Percentiles rank a stretch among this genome's conserved stretches.
These are phyloP conservation scores for Arctium minus DNA, from an alignment of 129 eudicot species.

Conservation along the genomic window DNA sequence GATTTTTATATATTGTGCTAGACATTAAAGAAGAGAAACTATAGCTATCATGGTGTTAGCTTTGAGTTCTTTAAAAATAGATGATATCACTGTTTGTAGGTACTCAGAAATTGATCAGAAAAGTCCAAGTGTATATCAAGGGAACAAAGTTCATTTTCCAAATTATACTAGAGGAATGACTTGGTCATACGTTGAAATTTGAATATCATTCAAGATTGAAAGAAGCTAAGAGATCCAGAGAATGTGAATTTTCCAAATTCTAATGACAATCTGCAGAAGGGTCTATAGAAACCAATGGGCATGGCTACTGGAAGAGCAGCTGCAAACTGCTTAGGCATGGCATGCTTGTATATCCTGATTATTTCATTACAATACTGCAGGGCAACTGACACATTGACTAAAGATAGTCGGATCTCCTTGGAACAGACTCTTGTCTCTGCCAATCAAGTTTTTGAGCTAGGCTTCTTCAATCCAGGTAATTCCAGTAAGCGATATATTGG, in stretches of 20 bases:
- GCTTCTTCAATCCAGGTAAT: conserved; percentile 27
- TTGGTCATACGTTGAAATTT: background rate
- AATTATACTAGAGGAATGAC: background rate
- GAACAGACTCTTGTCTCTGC: conserved; percentile 12
- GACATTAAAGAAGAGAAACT: background rate
- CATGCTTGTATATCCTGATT: background rate
- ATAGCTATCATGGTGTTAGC: conserved; percentile 15
- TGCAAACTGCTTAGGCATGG: background rate
- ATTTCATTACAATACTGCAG: background rate
- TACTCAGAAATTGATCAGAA: background rate
- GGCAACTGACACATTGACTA: conserved; percentile 11
- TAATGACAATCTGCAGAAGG: background rate
- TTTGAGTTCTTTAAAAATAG: background rate
- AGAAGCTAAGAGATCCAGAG: background rate
- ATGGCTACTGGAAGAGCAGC: background rate
- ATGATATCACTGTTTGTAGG: conserved; percentile 4
- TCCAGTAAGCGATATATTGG: conserved; percentile 16
- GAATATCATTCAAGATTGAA: background rate
- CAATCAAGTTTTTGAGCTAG: conserved; percentile 12
- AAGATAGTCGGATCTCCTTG: background rate
- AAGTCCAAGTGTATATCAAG: conserved; percentile 6
- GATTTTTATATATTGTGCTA: background rate
- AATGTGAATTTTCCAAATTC: background rate
- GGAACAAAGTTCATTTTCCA: background rate
- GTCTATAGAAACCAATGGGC: background rate